Evolutionary conservation across 108 stramenopile genomes (phyloP), one percentile per base, ranked within the genome.

Genomic region (Conticribra weissflogii): DNA sequence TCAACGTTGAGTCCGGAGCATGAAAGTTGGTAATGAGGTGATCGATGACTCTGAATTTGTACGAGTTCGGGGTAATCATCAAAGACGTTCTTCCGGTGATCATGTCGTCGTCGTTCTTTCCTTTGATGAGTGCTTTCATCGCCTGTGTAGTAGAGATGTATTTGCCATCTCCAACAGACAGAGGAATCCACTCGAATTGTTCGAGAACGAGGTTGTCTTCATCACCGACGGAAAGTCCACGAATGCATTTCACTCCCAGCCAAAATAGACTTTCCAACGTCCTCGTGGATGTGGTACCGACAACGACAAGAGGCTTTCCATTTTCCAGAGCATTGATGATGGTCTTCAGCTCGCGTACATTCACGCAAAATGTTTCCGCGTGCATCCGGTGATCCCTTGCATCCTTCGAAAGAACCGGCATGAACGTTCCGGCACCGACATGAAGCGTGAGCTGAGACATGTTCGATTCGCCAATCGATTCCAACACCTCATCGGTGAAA

Each of bases 371-470:
- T 21, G 30, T 41, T 73, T 85, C 84, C n/a, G 60, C 78, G 50
- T 85, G 85, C 85, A 85, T 85, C 28, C 18, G 31, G 55, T 85
- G 85, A 8, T 82, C 75, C 14, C 68, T 27, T 14, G 76, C 85
- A 52, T 71, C 71, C 34, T 65, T 41, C 14, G 23, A 72, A 28
- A 70, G 30, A 14, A 68, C 80, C 8, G 85, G 85, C 71, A 69
- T 83, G 69, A 85, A 85, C 2, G 85, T 85, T 57, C 85, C 85
- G 0, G 82, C 82, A 45, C 85, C 85, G 25, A 85, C 85, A 54
- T 85, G 85, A 28, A 85, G 36, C 16, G 82, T 80, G 15, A 85
- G 52, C 21, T 54, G 53, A 30, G 66, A 69, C 1, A 51, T 59
- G 44, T 68, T 80, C 17, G n/a, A n/a, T n/a, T 46, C 27, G 30